Conservation (phyloP, 2,329 filamentous ascomycete species). For the Diaporthe sp. region DNA sequence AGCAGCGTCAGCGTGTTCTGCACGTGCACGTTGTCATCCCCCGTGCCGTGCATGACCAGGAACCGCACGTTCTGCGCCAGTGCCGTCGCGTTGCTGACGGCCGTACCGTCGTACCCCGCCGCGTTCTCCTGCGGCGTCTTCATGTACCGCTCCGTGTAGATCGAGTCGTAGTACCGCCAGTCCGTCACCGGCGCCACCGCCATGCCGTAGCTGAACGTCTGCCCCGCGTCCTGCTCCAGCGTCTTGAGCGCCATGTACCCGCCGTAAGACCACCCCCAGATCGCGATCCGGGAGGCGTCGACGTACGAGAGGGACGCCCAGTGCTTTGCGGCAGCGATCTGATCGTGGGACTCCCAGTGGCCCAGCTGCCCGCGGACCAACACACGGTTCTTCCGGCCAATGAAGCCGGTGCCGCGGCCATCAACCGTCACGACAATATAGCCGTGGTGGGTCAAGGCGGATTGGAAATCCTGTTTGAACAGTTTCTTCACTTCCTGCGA, state of each 20-base stretch:
- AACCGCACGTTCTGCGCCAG: conserved; percentile 86
- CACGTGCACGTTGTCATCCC: conserved; percentile 97
- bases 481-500: conserved; percentile 87
- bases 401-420: conserved; percentile 91
- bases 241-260: conserved; percentile 97
- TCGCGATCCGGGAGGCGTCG: conserved; percentile 84
- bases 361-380: conserved; percentile 88
- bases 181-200: conserved; percentile 98
- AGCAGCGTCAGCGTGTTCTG: conserved; percentile 92
- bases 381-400: conserved; percentile 86
- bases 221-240: conserved; percentile 88
- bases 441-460: conserved; percentile 87
- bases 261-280: conserved; percentile 99
- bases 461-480: conserved; percentile 90
- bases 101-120: conserved; percentile 80
- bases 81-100: conserved; percentile 80
- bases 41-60: conserved; percentile 95
- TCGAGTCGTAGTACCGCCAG: conserved; percentile 94
- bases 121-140: conserved; percentile 88
- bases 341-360: conserved; percentile 86
- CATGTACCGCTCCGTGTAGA: conserved; percentile 99
- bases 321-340: conserved; percentile 89
- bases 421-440: conserved; percentile 97
- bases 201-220: conserved; percentile 97
- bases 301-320: conserved; percentile 88